Conservation (phyloP, 441 rosid genomes). For the Viola pubescens region DNA sequence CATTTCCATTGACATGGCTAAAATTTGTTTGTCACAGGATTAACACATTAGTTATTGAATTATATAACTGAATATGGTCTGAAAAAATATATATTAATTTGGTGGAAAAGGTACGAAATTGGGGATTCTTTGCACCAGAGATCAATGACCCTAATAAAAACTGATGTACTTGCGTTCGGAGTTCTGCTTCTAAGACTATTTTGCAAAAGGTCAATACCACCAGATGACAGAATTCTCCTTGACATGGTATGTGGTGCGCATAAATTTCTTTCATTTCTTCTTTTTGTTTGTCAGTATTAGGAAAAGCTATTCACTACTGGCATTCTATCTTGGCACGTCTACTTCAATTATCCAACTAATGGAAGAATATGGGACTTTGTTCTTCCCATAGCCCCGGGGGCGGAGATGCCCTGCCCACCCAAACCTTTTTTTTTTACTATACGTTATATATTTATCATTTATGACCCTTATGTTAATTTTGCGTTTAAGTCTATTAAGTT, state of each 20-base stretch:
- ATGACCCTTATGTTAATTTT: too few relatives aligned
- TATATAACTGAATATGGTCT: background rate
- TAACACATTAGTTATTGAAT: too few relatives aligned
- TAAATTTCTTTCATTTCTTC: background rate
- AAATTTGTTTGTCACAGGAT: background rate
- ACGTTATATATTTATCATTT: too few relatives aligned
- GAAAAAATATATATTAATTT: background rate
- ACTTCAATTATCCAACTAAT: background rate
- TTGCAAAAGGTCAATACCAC: constrained; percentile 25
- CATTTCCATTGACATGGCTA: background rate
- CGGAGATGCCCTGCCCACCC: too few relatives aligned
- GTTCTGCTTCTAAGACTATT: constrained; percentile 36
- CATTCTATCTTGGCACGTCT: background rate
- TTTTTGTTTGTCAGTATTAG: background rate
- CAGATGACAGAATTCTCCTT: constrained; percentile 28
- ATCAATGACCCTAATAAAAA: constrained; percentile 19
- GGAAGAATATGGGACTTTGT: background rate
- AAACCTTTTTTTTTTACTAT: too few relatives aligned
- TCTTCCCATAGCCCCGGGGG: too few relatives aligned
- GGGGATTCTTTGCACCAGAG: constrained; percentile 15
- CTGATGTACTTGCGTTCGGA: constrained; percentile 34
- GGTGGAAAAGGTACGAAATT: constrained; percentile 15
- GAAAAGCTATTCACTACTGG: background rate
- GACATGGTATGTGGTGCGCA: constrained; percentile 30
- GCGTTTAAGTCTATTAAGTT: too few relatives aligned